Evolutionary conservation across 2,329 filamentous ascomycete genomes (phyloP).

Genomic region (Colletotrichum lindemuthianum): DNA sequence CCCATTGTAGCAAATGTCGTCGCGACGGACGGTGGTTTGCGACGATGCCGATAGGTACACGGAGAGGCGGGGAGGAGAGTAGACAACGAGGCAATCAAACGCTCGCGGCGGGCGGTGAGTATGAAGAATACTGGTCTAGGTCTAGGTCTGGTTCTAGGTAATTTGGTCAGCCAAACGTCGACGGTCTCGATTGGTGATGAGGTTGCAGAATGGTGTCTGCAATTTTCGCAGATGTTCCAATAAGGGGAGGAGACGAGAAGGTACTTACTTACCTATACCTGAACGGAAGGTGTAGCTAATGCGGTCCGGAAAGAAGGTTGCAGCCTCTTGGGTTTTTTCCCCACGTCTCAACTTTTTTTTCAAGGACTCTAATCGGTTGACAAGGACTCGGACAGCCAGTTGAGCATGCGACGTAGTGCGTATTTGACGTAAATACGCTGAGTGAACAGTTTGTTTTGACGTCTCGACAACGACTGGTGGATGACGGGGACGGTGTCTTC

Average conservation of each 20-base stretch:
- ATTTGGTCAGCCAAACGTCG: too few relatives aligned
- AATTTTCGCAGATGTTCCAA: conserved; percentile 11
- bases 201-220: not conserved
- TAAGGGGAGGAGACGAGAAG: not conserved
- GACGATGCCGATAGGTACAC: not conserved
- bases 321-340: conserved; percentile 1
- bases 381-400: too few relatives aligned
- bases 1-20: conserved; percentile 59
- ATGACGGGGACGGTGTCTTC: not conserved
- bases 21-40: conserved; percentile 13
- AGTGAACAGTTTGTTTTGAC: too few relatives aligned
- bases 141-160: too few relatives aligned
- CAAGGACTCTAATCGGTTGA: too few relatives aligned
- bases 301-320: not conserved
- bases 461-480: too few relatives aligned
- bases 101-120: not conserved
- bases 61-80: not conserved
- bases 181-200: too few relatives aligned
- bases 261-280: too few relatives aligned
- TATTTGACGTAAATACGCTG: too few relatives aligned
- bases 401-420: too few relatives aligned
- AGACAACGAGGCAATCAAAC: not conserved
- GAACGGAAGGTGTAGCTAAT: too few relatives aligned
- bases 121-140: not conserved
- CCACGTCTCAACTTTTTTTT: not conserved